Base-by-base conservation (phyloP, 148 eudicot genomes). In the Polygonum maritimum region DNA sequence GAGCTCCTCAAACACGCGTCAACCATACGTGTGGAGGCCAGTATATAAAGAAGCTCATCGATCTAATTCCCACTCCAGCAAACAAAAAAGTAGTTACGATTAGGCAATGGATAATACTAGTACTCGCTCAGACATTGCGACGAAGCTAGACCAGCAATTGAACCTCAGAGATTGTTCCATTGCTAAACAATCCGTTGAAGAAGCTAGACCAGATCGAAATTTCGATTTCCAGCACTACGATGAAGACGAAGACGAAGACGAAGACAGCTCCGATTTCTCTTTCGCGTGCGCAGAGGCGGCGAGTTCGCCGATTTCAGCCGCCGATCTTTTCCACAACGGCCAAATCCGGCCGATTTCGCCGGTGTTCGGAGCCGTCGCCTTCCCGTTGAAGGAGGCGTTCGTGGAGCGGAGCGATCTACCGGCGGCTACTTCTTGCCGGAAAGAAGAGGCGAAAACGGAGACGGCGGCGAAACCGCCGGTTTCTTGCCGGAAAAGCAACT, bases 401-500 rank as follows among this genome's bases (percentile, higher is more conserved):
- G 41, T 63, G 22, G 84, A 80, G 12, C 31, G 33, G 63, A 57
- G 1, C 74, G 58, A 18, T 57, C 22, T 33, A 80, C 80, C 14
- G 94, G 85, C 19, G 31, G 19, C 44, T 83, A 10, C 47, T 8
- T 44, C 47, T 26, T 26, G 31, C 31, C 31, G 31, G 31, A 26
- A 26, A 10, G 47, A 44, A 44, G 47, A 44, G 6, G 47, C 8
- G 7, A 6, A 63, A 7, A 57, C 84, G 0, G 38, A 48, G 36
- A 44, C 49, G 39, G n/a, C 57, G 12, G 6, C 22, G 13, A 71
- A 80, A 47, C 33, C 82, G 63, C 82, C 83, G 80, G 88, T 85
- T 74, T 55, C 79, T 38, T 88, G 92, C 45, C 82, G 84, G 80
- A 95, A 92, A 84, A 91, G 99, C 78, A 91, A 87, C 76, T 95